Evolutionary conservation across 345 rosid genomes (phyloP).

Genomic region (Populus tremula): DNA sequence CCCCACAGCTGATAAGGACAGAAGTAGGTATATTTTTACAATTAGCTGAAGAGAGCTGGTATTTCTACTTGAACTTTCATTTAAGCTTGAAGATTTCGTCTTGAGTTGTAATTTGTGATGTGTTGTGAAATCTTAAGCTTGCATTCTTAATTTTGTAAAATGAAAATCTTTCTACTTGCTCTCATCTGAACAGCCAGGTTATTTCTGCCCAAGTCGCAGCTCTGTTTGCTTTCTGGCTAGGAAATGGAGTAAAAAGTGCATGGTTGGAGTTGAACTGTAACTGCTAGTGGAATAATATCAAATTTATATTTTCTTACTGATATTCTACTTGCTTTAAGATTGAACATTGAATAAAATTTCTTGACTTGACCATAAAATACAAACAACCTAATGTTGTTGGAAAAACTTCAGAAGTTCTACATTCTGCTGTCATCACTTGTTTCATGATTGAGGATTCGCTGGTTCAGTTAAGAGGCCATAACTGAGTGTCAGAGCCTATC

Average conservation of each 20-base stretch:
- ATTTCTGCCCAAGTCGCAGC: not conserved
- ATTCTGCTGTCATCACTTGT: not conserved
- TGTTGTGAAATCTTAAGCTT: too few relatives aligned
- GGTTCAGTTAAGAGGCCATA: slow-evolving; percentile 2
- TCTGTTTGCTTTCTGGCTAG: not conserved
- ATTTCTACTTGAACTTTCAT: not conserved
- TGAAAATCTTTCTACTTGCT: not conserved
- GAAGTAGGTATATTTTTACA: not conserved
- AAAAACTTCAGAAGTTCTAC: not conserved
- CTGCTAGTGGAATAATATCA: not conserved
- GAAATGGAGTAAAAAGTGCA: not conserved
- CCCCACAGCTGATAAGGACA: not conserved
- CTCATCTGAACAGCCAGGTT: not conserved
- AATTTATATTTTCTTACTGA: not conserved
- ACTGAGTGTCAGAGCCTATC: slow-evolving; percentile 6
- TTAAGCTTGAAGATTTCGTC: not conserved
- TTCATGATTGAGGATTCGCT: not conserved
- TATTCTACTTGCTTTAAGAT: not conserved
- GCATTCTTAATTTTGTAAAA: not conserved
- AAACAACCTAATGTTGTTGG: not conserved
- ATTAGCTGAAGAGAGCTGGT: not conserved
- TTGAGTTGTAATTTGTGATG: too few relatives aligned
- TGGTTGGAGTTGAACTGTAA: not conserved
- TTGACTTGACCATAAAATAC: not conserved
- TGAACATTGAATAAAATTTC: not conserved